phyloP scores from a whole-genome alignment of 2,329 filamentous ascomycete species.

The Emericellopsis cladophorae region DNA sequence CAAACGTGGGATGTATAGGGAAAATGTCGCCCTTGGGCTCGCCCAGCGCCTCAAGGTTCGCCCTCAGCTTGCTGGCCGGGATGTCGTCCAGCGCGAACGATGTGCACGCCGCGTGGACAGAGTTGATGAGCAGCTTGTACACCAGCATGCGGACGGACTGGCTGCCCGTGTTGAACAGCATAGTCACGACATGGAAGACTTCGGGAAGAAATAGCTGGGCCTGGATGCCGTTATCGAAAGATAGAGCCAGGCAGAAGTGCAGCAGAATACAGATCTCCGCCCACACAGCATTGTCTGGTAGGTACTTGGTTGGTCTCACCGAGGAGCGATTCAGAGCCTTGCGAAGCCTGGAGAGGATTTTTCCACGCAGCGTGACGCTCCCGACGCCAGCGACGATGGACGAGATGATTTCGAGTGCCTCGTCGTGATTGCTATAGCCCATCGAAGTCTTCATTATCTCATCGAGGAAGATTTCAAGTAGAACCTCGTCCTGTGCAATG shows the following conservation, averaged over 20 bases:
- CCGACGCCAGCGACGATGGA: conserved; percentile 51
- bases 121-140: conserved; percentile 52
- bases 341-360: conserved; percentile 50
- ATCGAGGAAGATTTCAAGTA: conserved; percentile 55
- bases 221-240: conserved; percentile 56
- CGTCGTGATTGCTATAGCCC: conserved; percentile 41
- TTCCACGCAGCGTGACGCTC: conserved; percentile 52
- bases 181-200: conserved; percentile 58
- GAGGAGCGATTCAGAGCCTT: conserved; percentile 57
- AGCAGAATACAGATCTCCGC: conserved; percentile 55
- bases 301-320: conserved; percentile 48
- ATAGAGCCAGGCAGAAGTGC: conserved; percentile 52
- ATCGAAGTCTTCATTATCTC: conserved; percentile 54
- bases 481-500: conserved; percentile 50
- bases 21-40: conserved; percentile 48
- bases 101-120: conserved; percentile 55
- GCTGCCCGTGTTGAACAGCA: conserved; percentile 54
- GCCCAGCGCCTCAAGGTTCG: conserved; percentile 43
- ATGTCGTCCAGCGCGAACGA: conserved; percentile 50
- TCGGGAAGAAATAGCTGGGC: conserved; percentile 56
- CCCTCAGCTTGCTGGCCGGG: conserved; percentile 40
- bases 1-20: conserved; percentile 28
- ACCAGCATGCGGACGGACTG: conserved; percentile 44
- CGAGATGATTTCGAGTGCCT: conserved; percentile 46
- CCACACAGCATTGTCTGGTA: conserved; percentile 58